These are phyloP conservation scores for Talaromyces proteolyticus DNA, from an alignment of 495 filamentous ascomycete species.

Conservation along the genomic window DNA sequence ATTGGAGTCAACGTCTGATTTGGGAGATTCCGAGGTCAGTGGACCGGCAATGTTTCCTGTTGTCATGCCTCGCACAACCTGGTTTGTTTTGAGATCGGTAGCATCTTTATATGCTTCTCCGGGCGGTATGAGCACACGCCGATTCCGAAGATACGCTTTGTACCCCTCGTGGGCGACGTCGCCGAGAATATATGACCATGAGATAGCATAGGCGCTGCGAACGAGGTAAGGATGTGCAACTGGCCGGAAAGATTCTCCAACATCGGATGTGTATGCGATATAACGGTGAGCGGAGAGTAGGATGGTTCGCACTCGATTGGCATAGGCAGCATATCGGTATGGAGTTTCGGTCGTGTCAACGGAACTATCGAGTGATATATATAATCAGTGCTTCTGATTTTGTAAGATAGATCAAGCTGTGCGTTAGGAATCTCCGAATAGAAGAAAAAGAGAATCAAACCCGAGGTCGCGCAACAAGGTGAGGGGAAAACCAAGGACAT, in stretches of 20 bases:
- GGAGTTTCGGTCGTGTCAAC: conserved; percentile 77
- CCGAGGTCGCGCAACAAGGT: conserved; percentile 1
- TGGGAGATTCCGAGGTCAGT: conserved; percentile 9
- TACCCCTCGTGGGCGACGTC: conserved; percentile 94
- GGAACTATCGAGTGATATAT: conserved; percentile 49
- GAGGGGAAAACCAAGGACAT: conserved; percentile 33
- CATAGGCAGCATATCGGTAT: conserved; percentile 90
- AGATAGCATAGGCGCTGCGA: conserved; percentile 78
- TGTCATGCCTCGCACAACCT: conserved; percentile 33
- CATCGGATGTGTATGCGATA: conserved; percentile 95
- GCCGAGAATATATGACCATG: conserved; percentile 86
- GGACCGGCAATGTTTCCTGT: conserved; percentile 27
- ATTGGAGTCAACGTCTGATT: neutral
- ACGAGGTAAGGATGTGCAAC: conserved; percentile 82
- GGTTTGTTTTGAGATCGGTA: conserved; percentile 18
- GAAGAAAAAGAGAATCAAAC: too few species aligned
- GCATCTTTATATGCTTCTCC: conserved; percentile 39
- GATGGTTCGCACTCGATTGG: conserved; percentile 78
- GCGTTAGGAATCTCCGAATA: too few species aligned
- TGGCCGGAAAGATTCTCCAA: conserved; percentile 94
- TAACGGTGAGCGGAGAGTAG: conserved; percentile 90
- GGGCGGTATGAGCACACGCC: conserved; percentile 40
- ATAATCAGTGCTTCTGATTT: conserved; percentile 10
- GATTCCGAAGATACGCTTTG: conserved; percentile 85
- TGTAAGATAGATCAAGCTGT: too few species aligned